Evolutionary conservation across 106 monocot species (phyloP).

Genomic region (Dactylorhiza incarnata): DNA sequence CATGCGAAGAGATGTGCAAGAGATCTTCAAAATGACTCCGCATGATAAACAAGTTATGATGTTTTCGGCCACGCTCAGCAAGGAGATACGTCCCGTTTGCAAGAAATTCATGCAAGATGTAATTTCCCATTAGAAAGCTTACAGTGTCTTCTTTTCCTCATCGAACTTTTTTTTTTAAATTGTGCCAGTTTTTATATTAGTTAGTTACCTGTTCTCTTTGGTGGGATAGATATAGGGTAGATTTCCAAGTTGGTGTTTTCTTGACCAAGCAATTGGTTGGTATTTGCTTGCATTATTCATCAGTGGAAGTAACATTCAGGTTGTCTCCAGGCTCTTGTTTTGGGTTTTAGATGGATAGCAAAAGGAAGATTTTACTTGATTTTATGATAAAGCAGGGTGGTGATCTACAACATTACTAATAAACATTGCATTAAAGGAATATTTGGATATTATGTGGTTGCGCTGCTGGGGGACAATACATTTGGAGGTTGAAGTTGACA

Average conservation of each 20-base stretch:
- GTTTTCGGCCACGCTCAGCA: conserved; percentile 99
- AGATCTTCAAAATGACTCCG: conserved; percentile 99
- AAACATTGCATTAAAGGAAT: background rate
- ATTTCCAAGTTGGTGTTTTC: background rate
- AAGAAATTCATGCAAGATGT: conserved; percentile 99
- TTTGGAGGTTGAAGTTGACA: conserved; percentile 42
- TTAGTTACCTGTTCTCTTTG: background rate
- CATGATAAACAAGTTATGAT: conserved; percentile 99
- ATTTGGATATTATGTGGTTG: background rate
- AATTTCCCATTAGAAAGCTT: conserved; percentile 26
- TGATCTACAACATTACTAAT: background rate
- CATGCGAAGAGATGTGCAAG: conserved; percentile 98
- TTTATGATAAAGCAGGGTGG: too few species aligned
- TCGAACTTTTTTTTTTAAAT: background rate
- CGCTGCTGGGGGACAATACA: conserved; percentile 20
- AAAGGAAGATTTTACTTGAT: background rate
- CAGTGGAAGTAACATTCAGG: background rate
- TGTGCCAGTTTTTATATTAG: background rate
- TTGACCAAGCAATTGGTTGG: background rate
- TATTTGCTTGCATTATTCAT: background rate
- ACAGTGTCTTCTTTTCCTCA: background rate
- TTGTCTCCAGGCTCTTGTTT: background rate
- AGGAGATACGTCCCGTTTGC: conserved; percentile 99
- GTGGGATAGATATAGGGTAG: background rate
- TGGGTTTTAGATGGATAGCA: background rate